Conservation (phyloP, 1,139 yeast genomes). For the Magnusiomyces suaveolens region DNA sequence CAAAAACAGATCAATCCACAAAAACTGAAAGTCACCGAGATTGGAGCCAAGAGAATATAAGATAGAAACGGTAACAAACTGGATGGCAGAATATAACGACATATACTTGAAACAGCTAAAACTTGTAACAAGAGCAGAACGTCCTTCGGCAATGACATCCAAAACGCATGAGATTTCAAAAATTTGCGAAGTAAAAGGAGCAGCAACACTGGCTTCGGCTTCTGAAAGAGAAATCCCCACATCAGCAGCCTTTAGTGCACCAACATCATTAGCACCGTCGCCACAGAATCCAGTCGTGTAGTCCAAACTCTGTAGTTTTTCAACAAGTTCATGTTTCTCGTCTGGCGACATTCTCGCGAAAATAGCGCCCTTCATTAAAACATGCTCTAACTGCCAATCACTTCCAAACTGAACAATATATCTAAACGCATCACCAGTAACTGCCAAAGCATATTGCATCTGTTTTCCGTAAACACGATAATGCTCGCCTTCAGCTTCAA, state of each 20-base stretch:
- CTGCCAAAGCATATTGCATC: slow-evolving; percentile 56
- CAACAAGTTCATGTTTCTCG: slow-evolving; percentile 91
- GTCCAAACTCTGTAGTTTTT: slow-evolving; percentile 70
- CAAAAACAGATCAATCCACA: slow-evolving; percentile 81
- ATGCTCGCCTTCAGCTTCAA: slow-evolving; percentile 10
- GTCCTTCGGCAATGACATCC: slow-evolving; percentile 85
- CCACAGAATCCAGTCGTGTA: slow-evolving; percentile 97
- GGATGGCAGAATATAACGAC: slow-evolving; percentile 95
- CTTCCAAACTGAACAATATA: slow-evolving; percentile 45
- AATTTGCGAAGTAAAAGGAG: slow-evolving; percentile 85
- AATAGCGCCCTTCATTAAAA: slow-evolving; percentile 64
- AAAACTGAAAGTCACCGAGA: slow-evolving; percentile 93
- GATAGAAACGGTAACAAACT: slow-evolving; percentile 76
- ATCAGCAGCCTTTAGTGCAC: slow-evolving; percentile 95
- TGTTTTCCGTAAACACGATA: slow-evolving; percentile 18
- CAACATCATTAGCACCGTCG: slow-evolving; percentile 87
- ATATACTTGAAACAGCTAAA: slow-evolving; percentile 95
- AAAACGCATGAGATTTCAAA: slow-evolving; percentile 90
- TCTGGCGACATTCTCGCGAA: slow-evolving; percentile 99
- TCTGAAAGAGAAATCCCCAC: slow-evolving; percentile 93
- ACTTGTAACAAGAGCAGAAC: slow-evolving; percentile 89
- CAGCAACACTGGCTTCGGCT: slow-evolving; percentile 98
- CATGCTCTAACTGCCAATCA: slow-evolving; percentile 37
- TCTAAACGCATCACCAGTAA: slow-evolving; percentile 88
- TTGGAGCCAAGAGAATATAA: slow-evolving; percentile 84